Evolutionary conservation across 1,284 basidiomycete species (phyloP).

Genomic region (Fomitiporia mediterranea): DNA sequence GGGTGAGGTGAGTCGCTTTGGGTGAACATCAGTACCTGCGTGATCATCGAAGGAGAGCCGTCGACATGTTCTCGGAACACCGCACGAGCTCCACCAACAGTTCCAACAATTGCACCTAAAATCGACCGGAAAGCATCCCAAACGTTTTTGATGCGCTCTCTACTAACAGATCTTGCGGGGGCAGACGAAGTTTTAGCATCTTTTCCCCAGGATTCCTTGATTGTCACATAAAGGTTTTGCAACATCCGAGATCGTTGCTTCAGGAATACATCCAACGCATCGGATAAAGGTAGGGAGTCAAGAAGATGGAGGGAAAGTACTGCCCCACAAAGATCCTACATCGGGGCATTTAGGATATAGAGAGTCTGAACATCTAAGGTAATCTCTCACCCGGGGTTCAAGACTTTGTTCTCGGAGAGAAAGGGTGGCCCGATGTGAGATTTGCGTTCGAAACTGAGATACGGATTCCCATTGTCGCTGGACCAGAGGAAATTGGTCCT

Average conservation of each 20-base stretch:
- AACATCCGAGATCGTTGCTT: constrained; percentile 68
- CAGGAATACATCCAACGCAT: constrained; percentile 67
- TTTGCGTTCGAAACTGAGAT: constrained; percentile 78
- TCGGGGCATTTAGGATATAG: constrained; percentile 5
- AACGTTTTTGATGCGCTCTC: constrained; percentile 25
- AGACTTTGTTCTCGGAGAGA: constrained; percentile 57
- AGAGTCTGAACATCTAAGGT: background rate
- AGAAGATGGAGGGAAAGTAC: constrained; percentile 79
- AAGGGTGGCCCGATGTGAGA: constrained; percentile 75
- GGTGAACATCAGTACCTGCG: constrained; percentile 50
- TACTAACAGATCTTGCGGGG: constrained; percentile 4
- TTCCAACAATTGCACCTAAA: constrained; percentile 52
- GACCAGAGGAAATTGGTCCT: constrained; percentile 79
- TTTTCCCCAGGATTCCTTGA: constrained; percentile 23
- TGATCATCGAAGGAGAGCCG: constrained; percentile 44
- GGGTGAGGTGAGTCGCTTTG: constrained; percentile 41
- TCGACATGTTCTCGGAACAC: constrained; percentile 41
- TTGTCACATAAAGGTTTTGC: constrained; percentile 40
- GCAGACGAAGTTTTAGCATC: constrained; percentile 13
- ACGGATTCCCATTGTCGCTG: constrained; percentile 89
- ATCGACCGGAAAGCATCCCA: constrained; percentile 48
- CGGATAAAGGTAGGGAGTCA: constrained; percentile 72
- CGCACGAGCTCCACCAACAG: constrained; percentile 46
- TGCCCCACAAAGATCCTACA: constrained; percentile 66
- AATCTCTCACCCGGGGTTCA: constrained; percentile 43